phyloP scores from a whole-genome alignment of 2,329 filamentous ascomycete genomes.

The Gyromitra esculenta region DNA sequence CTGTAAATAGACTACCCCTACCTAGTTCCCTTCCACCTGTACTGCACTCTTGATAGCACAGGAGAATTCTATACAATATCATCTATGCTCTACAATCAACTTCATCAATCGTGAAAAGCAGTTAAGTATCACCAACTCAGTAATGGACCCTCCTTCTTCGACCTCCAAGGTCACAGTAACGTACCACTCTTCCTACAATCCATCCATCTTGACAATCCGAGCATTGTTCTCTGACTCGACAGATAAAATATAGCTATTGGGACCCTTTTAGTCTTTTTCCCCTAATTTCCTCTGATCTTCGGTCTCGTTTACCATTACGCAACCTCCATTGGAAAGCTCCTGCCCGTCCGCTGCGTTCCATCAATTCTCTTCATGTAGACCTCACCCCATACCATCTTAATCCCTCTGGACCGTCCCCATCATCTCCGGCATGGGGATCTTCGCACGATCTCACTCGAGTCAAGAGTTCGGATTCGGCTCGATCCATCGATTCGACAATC shows the following conservation, averaged over 20 bases:
- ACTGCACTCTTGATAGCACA: neutral
- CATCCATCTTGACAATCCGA: neutral
- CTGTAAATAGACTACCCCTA: too few relatives aligned
- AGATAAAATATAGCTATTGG: slow-evolving; percentile 77
- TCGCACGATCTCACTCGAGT: slow-evolving; percentile 59
- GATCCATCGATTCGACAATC: slow-evolving; percentile 46
- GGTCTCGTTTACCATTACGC: slow-evolving; percentile 81
- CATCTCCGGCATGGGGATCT: slow-evolving; percentile 59
- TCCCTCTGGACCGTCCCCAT: slow-evolving; percentile 57
- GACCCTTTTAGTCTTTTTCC: slow-evolving; percentile 91
- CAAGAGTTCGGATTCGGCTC: slow-evolving; percentile 60
- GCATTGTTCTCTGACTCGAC: slow-evolving; percentile 37
- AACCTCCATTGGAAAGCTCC: slow-evolving; percentile 98
- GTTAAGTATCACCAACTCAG: neutral
- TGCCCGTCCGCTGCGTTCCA: slow-evolving; percentile 87
- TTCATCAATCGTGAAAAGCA: slow-evolving; percentile 7
- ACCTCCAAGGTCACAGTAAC: slow-evolving; percentile 55
- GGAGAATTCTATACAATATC: neutral
- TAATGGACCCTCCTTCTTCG: slow-evolving; percentile 49
- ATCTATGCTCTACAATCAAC: neutral
- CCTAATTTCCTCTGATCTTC: slow-evolving; percentile 78
- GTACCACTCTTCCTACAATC: slow-evolving; percentile 35
- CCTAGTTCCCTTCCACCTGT: neutral
- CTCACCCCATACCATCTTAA: slow-evolving; percentile 63
- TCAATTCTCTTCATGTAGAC: slow-evolving; percentile 91